A percentile compares a stretch with the other conserved stretches of the same genome.
Evolutionary conservation across 2,329 filamentous ascomycete species (phyloP).

Genomic region (Verticillium tricorpus): DNA sequence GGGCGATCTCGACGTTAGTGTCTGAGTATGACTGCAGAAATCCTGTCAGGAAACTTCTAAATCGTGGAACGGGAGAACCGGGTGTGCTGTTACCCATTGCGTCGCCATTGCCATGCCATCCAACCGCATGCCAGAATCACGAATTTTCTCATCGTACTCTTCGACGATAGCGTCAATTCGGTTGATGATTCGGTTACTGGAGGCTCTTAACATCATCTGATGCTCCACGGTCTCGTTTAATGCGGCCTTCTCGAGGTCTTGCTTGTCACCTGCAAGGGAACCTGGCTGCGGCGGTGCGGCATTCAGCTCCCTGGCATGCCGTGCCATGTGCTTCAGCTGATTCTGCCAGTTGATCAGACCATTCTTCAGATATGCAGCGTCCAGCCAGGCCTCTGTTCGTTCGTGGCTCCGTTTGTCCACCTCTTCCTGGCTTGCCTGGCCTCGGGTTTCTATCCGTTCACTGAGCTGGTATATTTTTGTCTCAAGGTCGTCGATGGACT

Average conservation of each 20-base stretch:
- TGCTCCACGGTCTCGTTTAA: neutral
- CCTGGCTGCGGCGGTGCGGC: slow-evolving; percentile 2
- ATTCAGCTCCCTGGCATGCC: slow-evolving; percentile 10
- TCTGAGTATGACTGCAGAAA: slow-evolving; percentile 19
- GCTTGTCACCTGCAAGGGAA: neutral
- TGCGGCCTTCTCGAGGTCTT: neutral
- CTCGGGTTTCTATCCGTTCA: neutral
- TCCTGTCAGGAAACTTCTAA: neutral
- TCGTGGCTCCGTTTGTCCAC: slow-evolving; percentile 6
- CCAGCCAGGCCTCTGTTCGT: slow-evolving; percentile 17
- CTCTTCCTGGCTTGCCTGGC: slow-evolving; percentile 1
- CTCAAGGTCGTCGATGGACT: slow-evolving; percentile 17
- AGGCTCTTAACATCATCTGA: neutral
- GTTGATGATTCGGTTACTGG: slow-evolving; percentile 12
- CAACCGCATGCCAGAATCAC: slow-evolving; percentile 26
- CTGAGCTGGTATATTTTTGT: slow-evolving; percentile 16
- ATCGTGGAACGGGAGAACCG: neutral
- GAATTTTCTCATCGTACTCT: slow-evolving; percentile 25
- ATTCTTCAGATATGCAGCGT: slow-evolving; percentile 19
- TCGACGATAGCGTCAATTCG: slow-evolving; percentile 17
- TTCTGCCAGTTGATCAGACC: slow-evolving; percentile 18
- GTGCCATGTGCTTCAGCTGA: slow-evolving; percentile 17
- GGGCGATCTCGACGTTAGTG: slow-evolving; percentile 23
- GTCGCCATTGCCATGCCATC: slow-evolving; percentile 29
- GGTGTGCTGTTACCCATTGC: slow-evolving; percentile 22